These are phyloP conservation scores for Geoglossum glabrum DNA, from an alignment of 495 filamentous ascomycete species.

Conservation along the genomic window DNA sequence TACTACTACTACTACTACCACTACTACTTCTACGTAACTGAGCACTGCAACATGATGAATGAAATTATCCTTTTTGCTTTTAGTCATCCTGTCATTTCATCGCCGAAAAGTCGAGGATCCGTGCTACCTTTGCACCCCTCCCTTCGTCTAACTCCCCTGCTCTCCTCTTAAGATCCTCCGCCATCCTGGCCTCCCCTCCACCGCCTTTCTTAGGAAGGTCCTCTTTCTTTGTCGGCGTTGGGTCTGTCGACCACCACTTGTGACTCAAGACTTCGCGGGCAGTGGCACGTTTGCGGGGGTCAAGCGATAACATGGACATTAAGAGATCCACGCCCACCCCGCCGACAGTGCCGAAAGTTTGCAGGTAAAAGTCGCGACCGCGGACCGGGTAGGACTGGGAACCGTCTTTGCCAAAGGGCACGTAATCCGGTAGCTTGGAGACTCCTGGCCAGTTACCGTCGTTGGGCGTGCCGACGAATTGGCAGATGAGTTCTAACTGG, in stretches of 20 bases:
- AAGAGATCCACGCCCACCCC: constrained; percentile 68
- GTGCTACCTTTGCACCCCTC: constrained; percentile 50
- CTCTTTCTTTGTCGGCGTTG: constrained; percentile 65
- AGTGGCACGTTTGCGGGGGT: constrained; percentile 65
- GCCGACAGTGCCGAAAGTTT: constrained; percentile 56
- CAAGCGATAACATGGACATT: constrained; percentile 64
- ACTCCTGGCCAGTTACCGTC: constrained; percentile 96
- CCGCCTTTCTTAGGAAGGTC: constrained; percentile 53
- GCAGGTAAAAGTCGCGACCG: constrained; percentile 45
- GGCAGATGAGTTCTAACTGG: constrained; percentile 59
- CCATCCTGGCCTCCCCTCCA: constrained; percentile 54
- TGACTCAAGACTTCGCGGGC: constrained; percentile 60
- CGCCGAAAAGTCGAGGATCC: constrained; percentile 64
- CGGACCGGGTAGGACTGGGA: constrained; percentile 34
- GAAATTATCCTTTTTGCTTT: too few species aligned
- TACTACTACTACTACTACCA: too few species aligned
- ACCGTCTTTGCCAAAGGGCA: constrained; percentile 26
- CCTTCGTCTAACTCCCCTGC: constrained; percentile 53
- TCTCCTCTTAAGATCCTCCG: constrained; percentile 59
- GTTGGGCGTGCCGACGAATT: constrained; percentile 72
- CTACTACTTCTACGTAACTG: too few species aligned
- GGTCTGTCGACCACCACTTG: constrained; percentile 69
- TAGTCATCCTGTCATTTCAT: not conserved
- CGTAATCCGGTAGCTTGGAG: constrained; percentile 55
- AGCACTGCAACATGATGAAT: too few species aligned